Base-by-base conservation (phyloP, 768 basidiomycete species). In the Mycena alexandri region DNA sequence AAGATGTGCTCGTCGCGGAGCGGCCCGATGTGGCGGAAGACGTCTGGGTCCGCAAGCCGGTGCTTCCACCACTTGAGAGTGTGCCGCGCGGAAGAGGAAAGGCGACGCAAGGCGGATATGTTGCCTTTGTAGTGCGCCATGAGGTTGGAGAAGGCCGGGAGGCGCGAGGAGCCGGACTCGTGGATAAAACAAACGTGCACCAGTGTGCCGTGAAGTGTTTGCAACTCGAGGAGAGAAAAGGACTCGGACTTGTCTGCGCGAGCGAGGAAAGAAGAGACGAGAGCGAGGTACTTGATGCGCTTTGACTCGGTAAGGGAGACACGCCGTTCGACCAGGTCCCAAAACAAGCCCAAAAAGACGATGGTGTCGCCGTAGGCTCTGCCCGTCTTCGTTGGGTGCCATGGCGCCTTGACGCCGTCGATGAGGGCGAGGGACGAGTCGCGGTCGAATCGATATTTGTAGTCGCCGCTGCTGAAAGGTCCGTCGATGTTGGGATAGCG, bases 1-100 rank as follows among this genome's bases (percentile, higher is more conserved):
- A 41, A 82, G 9, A 82, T 52, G 2, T 61, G 59, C 1, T 72
- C 46, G 36, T 75, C 73, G 1, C 22, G 34, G 0, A 68, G 22
- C 1, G 65, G 61, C 2, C 42, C 51, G 25, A 29, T 12, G 0
- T 66, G 62, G 4, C 78, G 68, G n/a, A n/a, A 46, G 8, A 43
- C 14, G 5, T 2, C 21, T 0, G 73, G 50, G n/a, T 36, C 16
- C 0, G 43, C 21, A 0, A 80, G 68, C 0, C n/a, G 29, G 0
- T 29, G 16, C 0, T 33, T 38, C 83, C 83, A 84, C 81, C 80
- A 83, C 5, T 53, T 8, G 0, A 83, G 52, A 33, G 80, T 77
- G 0, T 73, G 51, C 12, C 75, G 58, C 14, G 81, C 50, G 0
- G 72, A 74, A 7, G 21, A 44, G 9, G 74, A 69, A 3, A 76